Evolutionary conservation across 495 filamentous ascomycete genomes (phyloP).

Genomic region (Podospora pseudopauciseta): DNA sequence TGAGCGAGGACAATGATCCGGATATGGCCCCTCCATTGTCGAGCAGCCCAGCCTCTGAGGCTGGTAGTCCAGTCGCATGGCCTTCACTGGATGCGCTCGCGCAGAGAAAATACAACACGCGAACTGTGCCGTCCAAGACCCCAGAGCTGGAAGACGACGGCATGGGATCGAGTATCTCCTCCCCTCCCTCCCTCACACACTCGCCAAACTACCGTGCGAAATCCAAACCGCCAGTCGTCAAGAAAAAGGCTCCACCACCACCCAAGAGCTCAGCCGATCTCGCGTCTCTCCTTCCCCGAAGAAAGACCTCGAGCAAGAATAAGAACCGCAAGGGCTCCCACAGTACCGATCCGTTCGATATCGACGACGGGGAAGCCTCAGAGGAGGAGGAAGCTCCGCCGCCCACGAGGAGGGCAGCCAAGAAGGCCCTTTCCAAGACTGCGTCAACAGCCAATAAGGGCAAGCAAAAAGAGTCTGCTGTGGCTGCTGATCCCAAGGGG

Average conservation of each 20-base stretch:
- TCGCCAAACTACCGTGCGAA: slow-evolving; percentile 42
- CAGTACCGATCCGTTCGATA: slow-evolving; percentile 24
- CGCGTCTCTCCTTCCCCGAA: slow-evolving; percentile 39
- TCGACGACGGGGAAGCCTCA: slow-evolving; percentile 11
- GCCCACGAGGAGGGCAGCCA: slow-evolving; percentile 39
- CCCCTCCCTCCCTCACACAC: slow-evolving; percentile 50
- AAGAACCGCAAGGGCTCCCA: slow-evolving; percentile 3
- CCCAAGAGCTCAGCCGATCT: slow-evolving; percentile 43
- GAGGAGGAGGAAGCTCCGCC: slow-evolving; percentile 29
- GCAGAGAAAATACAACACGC: slow-evolving; percentile 31
- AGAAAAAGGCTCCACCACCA: slow-evolving; percentile 24
- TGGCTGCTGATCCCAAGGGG: slow-evolving; percentile 15
- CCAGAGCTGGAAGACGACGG: slow-evolving; percentile 30
- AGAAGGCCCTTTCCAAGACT: slow-evolving; percentile 3
- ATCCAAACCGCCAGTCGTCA: slow-evolving; percentile 16
- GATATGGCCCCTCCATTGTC: slow-evolving; percentile 46
- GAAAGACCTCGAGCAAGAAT: slow-evolving; percentile 18
- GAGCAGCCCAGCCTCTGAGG: slow-evolving; percentile 37
- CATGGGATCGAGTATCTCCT: slow-evolving; percentile 41
- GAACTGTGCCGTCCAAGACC: slow-evolving; percentile 25
- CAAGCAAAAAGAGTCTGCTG: slow-evolving; percentile 11
- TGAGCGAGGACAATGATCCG: slow-evolving; percentile 32
- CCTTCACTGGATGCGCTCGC: slow-evolving; percentile 41
- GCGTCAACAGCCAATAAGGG: not conserved
- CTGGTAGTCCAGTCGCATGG: slow-evolving; percentile 34